Conservation (phyloP, 306 rosid species). For the Astragalus membranaceus region DNA sequence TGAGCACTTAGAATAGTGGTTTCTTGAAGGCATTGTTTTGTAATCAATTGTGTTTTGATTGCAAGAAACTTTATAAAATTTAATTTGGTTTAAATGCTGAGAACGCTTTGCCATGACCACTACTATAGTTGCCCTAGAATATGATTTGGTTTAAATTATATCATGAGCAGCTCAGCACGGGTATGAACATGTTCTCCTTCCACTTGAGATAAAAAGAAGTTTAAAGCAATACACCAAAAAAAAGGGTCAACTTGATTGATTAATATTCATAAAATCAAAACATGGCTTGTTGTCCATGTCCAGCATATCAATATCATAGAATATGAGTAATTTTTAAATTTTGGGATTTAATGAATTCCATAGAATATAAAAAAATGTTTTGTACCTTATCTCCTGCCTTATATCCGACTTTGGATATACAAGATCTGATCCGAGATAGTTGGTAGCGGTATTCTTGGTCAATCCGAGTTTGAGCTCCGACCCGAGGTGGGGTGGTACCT, state of each 20-base stretch:
- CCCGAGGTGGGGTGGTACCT: too few species aligned
- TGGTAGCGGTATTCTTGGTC: too few species aligned
- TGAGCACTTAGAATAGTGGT: background rate
- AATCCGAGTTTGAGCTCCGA: too few species aligned
- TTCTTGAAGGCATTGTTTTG: conserved; percentile 23
- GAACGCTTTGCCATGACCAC: background rate
- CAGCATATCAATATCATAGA: background rate
- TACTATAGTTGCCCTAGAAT: background rate
- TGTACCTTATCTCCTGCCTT: too few species aligned
- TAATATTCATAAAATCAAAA: background rate
- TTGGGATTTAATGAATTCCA: too few species aligned
- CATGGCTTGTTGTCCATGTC: background rate
- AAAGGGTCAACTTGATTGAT: background rate
- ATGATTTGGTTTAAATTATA: too few species aligned
- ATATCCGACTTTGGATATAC: too few species aligned
- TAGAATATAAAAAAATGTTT: too few species aligned
- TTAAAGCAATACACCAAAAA: background rate
- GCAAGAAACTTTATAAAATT: conserved; percentile 14
- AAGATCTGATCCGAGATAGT: too few species aligned
- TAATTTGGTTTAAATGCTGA: background rate
- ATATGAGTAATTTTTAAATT: too few species aligned
- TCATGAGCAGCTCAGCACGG: too few species aligned
- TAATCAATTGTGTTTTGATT: conserved; percentile 1
- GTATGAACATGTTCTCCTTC: background rate
- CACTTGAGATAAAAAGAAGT: background rate